These are phyloP conservation scores for Puccinellia tenuiflora DNA, from an alignment of 176 grass and related monocot genomes.

Conservation along the genomic window DNA sequence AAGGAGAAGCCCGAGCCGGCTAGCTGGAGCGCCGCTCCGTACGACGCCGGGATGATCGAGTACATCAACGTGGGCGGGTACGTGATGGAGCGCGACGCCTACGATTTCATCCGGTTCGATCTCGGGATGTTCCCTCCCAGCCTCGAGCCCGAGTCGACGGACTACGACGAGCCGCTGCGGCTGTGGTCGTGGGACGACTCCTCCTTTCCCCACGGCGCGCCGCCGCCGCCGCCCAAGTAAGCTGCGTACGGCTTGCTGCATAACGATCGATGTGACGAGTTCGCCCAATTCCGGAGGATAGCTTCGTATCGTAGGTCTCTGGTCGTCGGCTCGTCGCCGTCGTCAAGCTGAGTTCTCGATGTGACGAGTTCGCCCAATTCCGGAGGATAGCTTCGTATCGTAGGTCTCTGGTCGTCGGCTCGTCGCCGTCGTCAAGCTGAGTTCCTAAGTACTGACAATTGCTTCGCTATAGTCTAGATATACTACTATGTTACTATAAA, in stretches of 20 bases:
- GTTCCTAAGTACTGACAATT: neutral
- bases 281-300: neutral
- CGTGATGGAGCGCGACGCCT: slow-evolving; percentile 30
- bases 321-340: too few species aligned
- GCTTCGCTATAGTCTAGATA: neutral
- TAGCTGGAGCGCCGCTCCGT: neutral
- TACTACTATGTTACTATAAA: neutral
- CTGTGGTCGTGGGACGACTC: slow-evolving; percentile 23
- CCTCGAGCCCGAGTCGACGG: neutral
- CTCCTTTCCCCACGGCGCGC: neutral
- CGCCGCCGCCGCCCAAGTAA: neutral
- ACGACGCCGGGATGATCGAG: neutral
- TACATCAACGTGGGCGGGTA: neutral
- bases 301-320: neutral
- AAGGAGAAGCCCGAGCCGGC: neutral
- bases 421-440: neutral
- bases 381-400: neutral
- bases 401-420: neutral
- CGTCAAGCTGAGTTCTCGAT: too few species aligned
- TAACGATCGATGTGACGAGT: neutral
- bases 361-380: neutral
- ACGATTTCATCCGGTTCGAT: slow-evolving; percentile 27
- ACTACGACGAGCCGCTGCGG: neutral
- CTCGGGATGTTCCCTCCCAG: neutral
- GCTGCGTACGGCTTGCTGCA: neutral